Base-by-base conservation (phyloP, 2,329 filamentous ascomycete species). In the Penicillium fuscoglaucum region DNA sequence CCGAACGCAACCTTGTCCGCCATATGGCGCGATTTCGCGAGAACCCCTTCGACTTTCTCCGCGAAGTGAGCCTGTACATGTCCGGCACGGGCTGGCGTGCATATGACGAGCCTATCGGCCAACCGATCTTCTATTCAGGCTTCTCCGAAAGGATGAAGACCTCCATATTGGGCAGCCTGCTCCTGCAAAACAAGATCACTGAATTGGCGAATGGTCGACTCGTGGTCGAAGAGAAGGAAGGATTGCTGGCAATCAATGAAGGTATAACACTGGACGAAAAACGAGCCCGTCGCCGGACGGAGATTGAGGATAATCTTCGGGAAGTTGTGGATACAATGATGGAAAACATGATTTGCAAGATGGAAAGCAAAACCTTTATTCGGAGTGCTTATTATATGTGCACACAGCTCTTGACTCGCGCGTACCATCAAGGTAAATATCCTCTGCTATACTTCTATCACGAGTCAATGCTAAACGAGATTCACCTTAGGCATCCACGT, bases 261-360 rank as follows among this genome's bases (percentile, higher is more conserved):
- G 72, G 71, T 3, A 21, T 29, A 9, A 65, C 66, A n/a, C 56
- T 71, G 35, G 64, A 69, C 12, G 65, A 70, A 47, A 72, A 70
- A 21, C 69, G 67, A 57, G 60, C 66, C 6, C 70, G 70, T 46
- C 73, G 76, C 15, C 66, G 72, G 50, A 79, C 78, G 56, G 86
- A 89, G 67, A 85, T 98, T 56, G 87, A 92, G 70, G 80, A 82
- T 39, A 88, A 88, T 58, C 79, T 99, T 46, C 83, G 87, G 55
- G 87, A 96, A 70, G 88, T 97, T 5, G 90, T 91, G 4, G 91
- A 95, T 63, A 87, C 89, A 64, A 88, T 95, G 84, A 91, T 92
- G 26, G 91, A 96, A 71, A 86, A 89, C 62, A 98, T 99, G 95
- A 97, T 99, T 61, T 98, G 93, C 84, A 99, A 99, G 78, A 93